A percentile compares a stretch with the other conserved stretches of the same genome.
Evolutionary conservation across 2,329 filamentous ascomycete species (phyloP).

Genomic region (Nemania serpens): DNA sequence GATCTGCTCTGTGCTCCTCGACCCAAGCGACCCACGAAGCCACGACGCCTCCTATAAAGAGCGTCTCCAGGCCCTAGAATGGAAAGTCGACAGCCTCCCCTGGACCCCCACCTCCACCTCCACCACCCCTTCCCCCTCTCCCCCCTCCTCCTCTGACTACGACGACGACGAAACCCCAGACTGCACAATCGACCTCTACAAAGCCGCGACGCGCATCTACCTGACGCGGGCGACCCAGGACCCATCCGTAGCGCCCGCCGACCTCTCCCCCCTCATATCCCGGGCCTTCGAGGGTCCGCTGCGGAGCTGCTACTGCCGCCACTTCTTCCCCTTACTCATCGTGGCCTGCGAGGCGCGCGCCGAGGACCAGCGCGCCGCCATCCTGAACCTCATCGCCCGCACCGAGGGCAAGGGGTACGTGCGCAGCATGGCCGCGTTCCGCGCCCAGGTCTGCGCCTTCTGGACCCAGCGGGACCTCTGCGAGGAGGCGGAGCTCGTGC

Average conservation of each 20-base stretch:
- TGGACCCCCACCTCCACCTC: too few species aligned
- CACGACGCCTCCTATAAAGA: conserved; percentile 20
- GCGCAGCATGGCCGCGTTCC: conserved; percentile 36
- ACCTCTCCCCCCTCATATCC: conserved; percentile 33
- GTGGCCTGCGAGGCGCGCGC: conserved; percentile 43
- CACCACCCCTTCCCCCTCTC: background rate
- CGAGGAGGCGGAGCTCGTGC: conserved; percentile 38
- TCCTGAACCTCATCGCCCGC: conserved; percentile 41
- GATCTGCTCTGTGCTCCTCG: conserved; percentile 30
- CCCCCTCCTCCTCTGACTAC: background rate
- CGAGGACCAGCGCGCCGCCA: conserved; percentile 40
- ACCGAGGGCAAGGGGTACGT: conserved; percentile 26
- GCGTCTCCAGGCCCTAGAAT: conserved; percentile 24
- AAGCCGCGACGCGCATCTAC: conserved; percentile 31
- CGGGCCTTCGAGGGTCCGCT: conserved; percentile 26
- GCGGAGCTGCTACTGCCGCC: conserved; percentile 31
- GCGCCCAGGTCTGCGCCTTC: conserved; percentile 35
- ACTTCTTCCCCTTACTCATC: conserved; percentile 45
- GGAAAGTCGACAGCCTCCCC: conserved; percentile 18
- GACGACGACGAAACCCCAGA: background rate
- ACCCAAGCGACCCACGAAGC: conserved; percentile 31
- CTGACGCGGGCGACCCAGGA: conserved; percentile 33
- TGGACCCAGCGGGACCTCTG: conserved; percentile 45
- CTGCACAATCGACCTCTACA: conserved; percentile 27
- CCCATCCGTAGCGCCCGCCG: conserved; percentile 24